Percentiles rank a stretch among this genome's conserved stretches.
These are phyloP conservation scores for Penicillium frequentans DNA, from an alignment of 2,329 filamentous ascomycete species.

Conservation along the genomic window DNA sequence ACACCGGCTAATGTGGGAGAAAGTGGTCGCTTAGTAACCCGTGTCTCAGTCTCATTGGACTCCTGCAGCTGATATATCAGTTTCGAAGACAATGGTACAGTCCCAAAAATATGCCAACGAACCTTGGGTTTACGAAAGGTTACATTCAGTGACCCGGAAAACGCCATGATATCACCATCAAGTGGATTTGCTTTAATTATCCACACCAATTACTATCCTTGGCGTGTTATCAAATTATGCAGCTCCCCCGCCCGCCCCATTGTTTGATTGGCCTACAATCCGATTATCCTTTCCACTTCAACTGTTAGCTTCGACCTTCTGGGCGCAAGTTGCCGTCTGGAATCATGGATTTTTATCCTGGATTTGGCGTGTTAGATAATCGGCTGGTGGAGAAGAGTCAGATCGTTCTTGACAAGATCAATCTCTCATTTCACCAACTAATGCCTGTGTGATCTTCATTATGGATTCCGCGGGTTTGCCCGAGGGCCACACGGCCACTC, in stretches of 20 bases:
- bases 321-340: neutral
- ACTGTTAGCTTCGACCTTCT: neutral
- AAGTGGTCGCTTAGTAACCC: too few species aligned
- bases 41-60: neutral
- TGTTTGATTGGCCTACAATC: neutral
- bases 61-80: neutral
- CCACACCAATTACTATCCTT: neutral
- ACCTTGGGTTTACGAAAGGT: neutral
- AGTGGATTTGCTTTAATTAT: neutral
- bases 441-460: neutral
- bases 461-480: conserved; percentile 1
- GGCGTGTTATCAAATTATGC: neutral
- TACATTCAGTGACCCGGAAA: neutral
- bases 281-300: conserved; percentile 3
- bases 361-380: neutral
- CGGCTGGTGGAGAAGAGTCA: neutral
- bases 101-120: neutral
- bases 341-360: neutral
- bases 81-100: neutral
- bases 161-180: neutral
- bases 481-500: neutral
- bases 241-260: neutral
- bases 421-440: neutral
- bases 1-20: too few species aligned
- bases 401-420: neutral